Conservation (phyloP, 140 eudicot genomes). For the Ambrosia hybrid region DNA sequence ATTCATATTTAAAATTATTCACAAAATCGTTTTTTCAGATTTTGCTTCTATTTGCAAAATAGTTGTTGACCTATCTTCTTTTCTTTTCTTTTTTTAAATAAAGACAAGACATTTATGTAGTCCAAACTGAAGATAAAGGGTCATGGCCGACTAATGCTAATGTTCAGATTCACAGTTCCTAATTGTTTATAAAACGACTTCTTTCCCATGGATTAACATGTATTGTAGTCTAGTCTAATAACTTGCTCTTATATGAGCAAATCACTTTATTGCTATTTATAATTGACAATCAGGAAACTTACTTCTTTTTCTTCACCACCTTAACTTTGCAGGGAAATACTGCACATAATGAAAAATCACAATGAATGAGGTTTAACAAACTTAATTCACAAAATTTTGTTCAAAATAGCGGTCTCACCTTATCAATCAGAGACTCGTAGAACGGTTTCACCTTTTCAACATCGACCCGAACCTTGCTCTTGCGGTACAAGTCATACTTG, state of each 20-base stretch:
- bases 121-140: not conserved
- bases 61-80: too few relatives aligned
- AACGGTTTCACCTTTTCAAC: conserved; percentile 82
- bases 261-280: conserved; percentile 12
- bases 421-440: conserved; percentile 67
- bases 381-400: not conserved
- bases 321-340: conserved; percentile 73
- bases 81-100: too few relatives aligned
- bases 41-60: conserved; percentile 20
- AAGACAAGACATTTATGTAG: too few relatives aligned
- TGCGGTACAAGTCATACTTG: conserved; percentile 86
- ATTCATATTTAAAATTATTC: conserved; percentile 16
- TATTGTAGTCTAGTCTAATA: too few relatives aligned
- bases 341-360: conserved; percentile 31
- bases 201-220: too few relatives aligned
- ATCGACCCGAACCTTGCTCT: conserved; percentile 76
- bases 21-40: not conserved
- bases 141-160: too few relatives aligned
- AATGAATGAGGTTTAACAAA: not conserved
- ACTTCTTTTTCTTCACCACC: conserved; percentile 49
- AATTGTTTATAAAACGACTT: too few relatives aligned
- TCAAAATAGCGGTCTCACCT: conserved; percentile 48
- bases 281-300: conserved; percentile 1
- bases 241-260: not conserved
- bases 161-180: too few relatives aligned